These are phyloP conservation scores for Oryza meridionalis DNA, from an alignment of 176 grass and related monocot genomes.

Conservation along the genomic window DNA sequence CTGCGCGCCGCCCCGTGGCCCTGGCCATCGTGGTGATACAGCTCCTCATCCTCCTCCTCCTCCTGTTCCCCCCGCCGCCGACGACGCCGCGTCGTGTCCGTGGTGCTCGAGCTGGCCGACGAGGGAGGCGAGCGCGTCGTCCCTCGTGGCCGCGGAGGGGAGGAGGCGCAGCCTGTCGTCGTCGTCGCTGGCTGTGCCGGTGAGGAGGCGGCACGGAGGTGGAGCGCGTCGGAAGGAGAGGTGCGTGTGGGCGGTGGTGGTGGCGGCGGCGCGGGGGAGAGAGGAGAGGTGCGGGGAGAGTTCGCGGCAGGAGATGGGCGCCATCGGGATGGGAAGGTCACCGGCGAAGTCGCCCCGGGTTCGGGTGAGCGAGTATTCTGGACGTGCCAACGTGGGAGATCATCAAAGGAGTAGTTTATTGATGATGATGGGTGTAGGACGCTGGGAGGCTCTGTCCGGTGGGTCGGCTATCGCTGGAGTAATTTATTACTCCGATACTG, in stretches of 20 bases:
- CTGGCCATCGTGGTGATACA: neutral
- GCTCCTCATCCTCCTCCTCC: constrained; percentile 8
- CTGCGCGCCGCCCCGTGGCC: neutral
- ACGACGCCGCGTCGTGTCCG: neutral
- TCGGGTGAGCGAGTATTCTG: neutral
- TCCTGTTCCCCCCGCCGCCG: constrained; percentile 19
- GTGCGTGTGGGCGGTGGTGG: neutral
- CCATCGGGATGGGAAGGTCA: constrained; percentile 44
- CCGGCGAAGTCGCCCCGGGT: neutral
- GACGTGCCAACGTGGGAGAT: too few species aligned
- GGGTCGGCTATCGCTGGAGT: neutral
- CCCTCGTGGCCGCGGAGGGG: constrained; percentile 40
- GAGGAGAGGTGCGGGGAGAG: constrained; percentile 33
- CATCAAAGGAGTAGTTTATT: neutral
- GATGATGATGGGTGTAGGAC: neutral
- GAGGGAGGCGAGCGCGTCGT: constrained; percentile 53
- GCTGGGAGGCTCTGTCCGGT: too few species aligned
- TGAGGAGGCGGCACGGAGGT: neutral
- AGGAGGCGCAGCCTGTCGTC: neutral
- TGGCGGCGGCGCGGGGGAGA: constrained; percentile 3
- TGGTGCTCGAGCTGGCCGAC: constrained; percentile 42
- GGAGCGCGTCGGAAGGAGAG: constrained; percentile 37
- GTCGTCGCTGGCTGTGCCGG: neutral
- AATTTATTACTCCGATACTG: neutral
- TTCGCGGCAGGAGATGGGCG: constrained; percentile 23